Conservation (phyloP, 495 filamentous ascomycete species). For the Xylaria grammica region DNA sequence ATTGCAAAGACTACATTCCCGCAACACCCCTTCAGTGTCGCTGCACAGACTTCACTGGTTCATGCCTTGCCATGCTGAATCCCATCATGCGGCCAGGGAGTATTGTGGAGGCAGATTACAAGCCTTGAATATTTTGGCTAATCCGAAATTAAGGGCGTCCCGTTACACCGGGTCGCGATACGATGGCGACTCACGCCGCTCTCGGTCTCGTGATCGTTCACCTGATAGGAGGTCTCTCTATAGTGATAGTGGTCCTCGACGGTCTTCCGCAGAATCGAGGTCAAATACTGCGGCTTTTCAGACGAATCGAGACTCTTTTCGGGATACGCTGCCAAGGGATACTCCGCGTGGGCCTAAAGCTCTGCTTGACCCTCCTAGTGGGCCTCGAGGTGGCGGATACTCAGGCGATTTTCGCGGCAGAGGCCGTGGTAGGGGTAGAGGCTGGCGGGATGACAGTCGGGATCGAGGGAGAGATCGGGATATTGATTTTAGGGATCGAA, state of each 20-base stretch:
- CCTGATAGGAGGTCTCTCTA: constrained; percentile 60
- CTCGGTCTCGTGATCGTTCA: constrained; percentile 63
- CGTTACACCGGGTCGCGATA: constrained; percentile 52
- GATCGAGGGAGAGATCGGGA: constrained; percentile 66
- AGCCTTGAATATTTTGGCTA: background rate
- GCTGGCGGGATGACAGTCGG: constrained; percentile 63
- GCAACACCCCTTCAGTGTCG: no score
- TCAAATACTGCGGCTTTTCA: constrained; percentile 53
- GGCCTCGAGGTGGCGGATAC: constrained; percentile 57
- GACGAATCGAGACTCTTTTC: constrained; percentile 55
- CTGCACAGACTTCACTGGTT: background rate
- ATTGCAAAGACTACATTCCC: background rate
- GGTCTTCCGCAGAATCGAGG: constrained; percentile 55
- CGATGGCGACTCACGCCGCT: constrained; percentile 53
- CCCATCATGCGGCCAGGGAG: background rate
- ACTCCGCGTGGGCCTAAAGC: constrained; percentile 77
- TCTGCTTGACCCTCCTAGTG: constrained; percentile 66
- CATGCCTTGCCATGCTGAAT: no score
- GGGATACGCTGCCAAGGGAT: constrained; percentile 48
- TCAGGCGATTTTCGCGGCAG: constrained; percentile 53
- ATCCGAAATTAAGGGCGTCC: constrained; percentile 39
- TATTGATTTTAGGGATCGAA: constrained; percentile 56
- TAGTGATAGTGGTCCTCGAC: constrained; percentile 53
- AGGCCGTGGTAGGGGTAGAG: constrained; percentile 53
- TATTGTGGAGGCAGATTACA: background rate